Conservation (phyloP, 352 stramenopile species). For the Phytophthora pisi region DNA sequence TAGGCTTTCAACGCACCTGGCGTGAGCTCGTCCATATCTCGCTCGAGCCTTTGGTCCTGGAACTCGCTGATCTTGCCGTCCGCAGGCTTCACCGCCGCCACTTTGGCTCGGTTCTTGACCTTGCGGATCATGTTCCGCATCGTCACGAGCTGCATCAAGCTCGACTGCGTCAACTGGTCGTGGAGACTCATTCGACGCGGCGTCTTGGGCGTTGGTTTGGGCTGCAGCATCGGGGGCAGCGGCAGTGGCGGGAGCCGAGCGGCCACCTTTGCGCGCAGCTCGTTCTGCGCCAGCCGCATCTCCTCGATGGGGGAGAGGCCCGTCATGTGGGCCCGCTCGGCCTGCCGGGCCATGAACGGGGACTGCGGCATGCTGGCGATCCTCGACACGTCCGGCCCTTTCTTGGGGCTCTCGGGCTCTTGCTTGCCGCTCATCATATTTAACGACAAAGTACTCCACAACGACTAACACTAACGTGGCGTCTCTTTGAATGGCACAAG, state of each 20-base stretch:
- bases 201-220: not conserved
- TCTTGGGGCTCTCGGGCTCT: conserved; percentile 17
- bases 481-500: too few relatives aligned
- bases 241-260: conserved; percentile 40
- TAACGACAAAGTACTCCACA: not conserved
- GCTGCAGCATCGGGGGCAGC: too few relatives aligned
- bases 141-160: conserved; percentile 63
- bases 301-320: conserved; percentile 84
- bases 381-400: conserved; percentile 16
- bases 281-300: conserved; percentile 82
- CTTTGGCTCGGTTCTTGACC: conserved; percentile 61
- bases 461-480: too few relatives aligned
- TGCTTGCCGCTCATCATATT: conserved; percentile 13
- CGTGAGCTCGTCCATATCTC: conserved; percentile 82
- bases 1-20: conserved; percentile 43
- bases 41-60: conserved; percentile 42
- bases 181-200: conserved; percentile 26
- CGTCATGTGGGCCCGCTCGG: conserved; percentile 72
- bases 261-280: conserved; percentile 74
- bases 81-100: conserved; percentile 34
- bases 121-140: conserved; percentile 64
- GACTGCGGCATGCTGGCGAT: conserved; percentile 40
- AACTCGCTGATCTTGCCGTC: conserved; percentile 41
- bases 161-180: conserved; percentile 39
- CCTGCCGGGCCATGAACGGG: conserved; percentile 79